Base-by-base conservation (phyloP, 1,284 basidiomycete genomes). In the Ganoderma multipileum region DNA sequence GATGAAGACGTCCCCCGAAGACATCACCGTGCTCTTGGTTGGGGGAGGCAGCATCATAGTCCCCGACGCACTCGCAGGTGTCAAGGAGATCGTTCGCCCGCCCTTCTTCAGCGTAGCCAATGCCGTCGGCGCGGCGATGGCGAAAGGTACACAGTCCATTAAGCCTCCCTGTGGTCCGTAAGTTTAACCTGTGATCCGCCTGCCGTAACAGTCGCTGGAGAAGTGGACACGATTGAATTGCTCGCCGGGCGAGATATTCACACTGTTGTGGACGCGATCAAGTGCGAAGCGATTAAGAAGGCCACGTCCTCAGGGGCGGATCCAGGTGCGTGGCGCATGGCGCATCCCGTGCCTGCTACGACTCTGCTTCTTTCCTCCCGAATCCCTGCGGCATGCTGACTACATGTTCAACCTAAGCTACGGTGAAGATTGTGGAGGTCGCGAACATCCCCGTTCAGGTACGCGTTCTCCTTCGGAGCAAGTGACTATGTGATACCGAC, bases 1-100 rank as follows among this genome's bases (percentile, higher is more conserved):
- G 33, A 89, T 90, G 88, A 90, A 90, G 79, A 90, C 88, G 5
- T 83, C 81, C 6, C 82, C 84, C 0, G 85, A 84, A 61, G 81
- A 81, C 72, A 82, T 81, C 54, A 83, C 82, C 6, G 77, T 87
- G 2, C 80, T 87, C 4, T 81, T 89, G 11, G 87, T 87, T 58
- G 87, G 87, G 57, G 87, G 87, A 42, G 85, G 85, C 3, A 82
- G 82, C 30, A 83, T 86, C 61, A 81, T 87, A 55, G 78, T 81
- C 1, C 86, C 87, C 0, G 74, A 79, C 6, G 64, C 75, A 9
- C 78, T 89, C 0, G 73, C 77, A 14, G 88, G 87, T 18, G 84
- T 87, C 3, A 80, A 75, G 28, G 79, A 83, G 62, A 83, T 89
- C 44, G 81, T 86, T 61, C 81, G 84, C 16, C 86, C 87, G 18